A percentile compares a stretch with the other conserved stretches of the same genome.
Evolutionary conservation across 192 early-diverging fungal genomes (phyloP).

Genomic region (Coemansia sp.): DNA sequence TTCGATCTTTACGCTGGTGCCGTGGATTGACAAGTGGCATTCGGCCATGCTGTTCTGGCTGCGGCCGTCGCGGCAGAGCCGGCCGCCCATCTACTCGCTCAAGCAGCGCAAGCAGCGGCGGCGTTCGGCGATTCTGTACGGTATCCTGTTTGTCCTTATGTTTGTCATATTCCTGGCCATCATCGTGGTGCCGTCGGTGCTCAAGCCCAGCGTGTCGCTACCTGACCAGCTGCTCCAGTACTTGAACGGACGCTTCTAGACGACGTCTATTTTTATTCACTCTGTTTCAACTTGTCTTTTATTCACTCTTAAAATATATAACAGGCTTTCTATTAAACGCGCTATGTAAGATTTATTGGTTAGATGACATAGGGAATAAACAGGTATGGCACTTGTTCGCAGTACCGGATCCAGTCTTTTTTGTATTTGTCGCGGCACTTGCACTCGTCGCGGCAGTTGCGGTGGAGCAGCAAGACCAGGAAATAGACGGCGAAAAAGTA

Average conservation of each 20-base stretch:
- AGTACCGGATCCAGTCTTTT: constrained; percentile 89
- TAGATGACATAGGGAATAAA: constrained; percentile 79
- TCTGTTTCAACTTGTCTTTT: not conserved
- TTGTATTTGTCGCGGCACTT: constrained; percentile 92
- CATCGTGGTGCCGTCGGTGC: constrained; percentile 60
- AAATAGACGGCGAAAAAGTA: constrained; percentile 97
- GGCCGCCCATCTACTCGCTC: constrained; percentile 68
- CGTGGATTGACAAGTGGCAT: constrained; percentile 70
- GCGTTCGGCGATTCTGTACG: constrained; percentile 64
- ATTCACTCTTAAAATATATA: not conserved
- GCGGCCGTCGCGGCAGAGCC: constrained; percentile 75
- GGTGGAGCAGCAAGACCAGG: constrained; percentile 83
- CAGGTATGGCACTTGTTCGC: constrained; percentile 71
- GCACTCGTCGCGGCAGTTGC: constrained; percentile 82
- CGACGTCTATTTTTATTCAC: not conserved
- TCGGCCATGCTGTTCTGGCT: constrained; percentile 83
- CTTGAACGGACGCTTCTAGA: constrained; percentile 50
- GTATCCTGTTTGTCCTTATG: constrained; percentile 62
- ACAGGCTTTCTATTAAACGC: too few relatives aligned
- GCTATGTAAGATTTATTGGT: too few relatives aligned
- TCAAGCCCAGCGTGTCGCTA: constrained; percentile 39
- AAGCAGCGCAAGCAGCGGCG: constrained; percentile 62
- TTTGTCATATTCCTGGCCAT: constrained; percentile 64
- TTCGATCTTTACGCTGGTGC: constrained; percentile 73
- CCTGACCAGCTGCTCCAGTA: constrained; percentile 39